Evolutionary conservation across 1,284 basidiomycete genomes (phyloP).

Genomic region (Kalmanozyma brasiliensis): DNA sequence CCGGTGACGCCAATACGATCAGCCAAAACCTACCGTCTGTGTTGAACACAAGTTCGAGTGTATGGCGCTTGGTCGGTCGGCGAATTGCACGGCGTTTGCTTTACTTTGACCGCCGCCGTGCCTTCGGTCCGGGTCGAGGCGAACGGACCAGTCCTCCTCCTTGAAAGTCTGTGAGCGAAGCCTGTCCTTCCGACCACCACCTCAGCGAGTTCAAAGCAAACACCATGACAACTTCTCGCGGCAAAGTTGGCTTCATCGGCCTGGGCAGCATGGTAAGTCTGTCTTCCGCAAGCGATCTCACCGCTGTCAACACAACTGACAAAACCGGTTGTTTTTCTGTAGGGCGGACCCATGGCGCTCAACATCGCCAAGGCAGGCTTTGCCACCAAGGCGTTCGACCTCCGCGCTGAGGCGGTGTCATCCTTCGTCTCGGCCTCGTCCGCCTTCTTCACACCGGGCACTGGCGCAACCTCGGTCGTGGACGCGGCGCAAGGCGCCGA

Average conservation of each 20-base stretch:
- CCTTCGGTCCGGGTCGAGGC: no score
- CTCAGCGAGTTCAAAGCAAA: background rate
- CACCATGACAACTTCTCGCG: constrained; percentile 1
- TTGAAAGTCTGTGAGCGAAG: no score
- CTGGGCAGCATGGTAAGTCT: constrained; percentile 35
- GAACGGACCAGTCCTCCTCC: no score
- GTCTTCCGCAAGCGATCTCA: background rate
- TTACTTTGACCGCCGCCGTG: no score
- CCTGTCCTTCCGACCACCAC: constrained; percentile 1
- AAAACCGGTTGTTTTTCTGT: no score
- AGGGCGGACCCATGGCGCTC: constrained; percentile 28
- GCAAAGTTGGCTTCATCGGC: constrained; percentile 28
- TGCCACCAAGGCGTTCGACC: constrained; percentile 19
- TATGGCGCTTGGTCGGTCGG: no score
- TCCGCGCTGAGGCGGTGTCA: constrained; percentile 14
- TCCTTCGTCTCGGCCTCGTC: constrained; percentile 6
- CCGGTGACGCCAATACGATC: no score
- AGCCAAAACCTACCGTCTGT: no score
- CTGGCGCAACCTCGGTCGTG: background rate
- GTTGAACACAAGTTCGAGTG: no score
- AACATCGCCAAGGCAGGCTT: constrained; percentile 18
- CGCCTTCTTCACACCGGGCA: background rate
- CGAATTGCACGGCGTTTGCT: no score
- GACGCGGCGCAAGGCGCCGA: constrained; percentile 10
- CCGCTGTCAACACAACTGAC: background rate